Conservation (phyloP, 176 grass and related monocot genomes). For the Eragrostis curvula region DNA sequence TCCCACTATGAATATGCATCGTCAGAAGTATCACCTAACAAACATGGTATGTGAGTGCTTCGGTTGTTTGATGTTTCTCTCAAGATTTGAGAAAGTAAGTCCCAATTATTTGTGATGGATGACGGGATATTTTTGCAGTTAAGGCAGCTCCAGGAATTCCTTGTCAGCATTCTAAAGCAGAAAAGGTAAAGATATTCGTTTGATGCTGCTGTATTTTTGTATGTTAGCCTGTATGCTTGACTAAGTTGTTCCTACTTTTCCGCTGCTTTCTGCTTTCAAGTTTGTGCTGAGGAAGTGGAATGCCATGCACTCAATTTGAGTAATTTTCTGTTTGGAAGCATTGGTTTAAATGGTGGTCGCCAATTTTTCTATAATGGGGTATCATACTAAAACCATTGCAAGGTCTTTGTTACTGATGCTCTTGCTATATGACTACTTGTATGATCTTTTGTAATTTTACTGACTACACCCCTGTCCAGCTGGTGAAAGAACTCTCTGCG, state of each 20-base stretch:
- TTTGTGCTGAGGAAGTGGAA: not conserved
- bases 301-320: not conserved
- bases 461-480: not conserved
- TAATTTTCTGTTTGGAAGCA: not conserved
- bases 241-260: not conserved
- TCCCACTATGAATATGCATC: not conserved
- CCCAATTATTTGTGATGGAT: not conserved
- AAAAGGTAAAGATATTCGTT: constrained; percentile 18
- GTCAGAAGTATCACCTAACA: not conserved
- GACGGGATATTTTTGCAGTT: not conserved
- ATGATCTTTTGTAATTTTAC: not conserved
- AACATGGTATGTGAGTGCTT: not conserved
- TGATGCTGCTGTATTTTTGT: not conserved
- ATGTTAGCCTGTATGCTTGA: not conserved
- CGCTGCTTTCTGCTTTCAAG: not conserved
- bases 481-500: too few species aligned
- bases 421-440: not conserved
- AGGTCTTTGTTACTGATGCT: not conserved
- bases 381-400: not conserved
- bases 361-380: not conserved
- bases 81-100: not conserved
- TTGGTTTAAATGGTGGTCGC: not conserved
- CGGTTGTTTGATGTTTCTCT: not conserved
- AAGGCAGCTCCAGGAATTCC: not conserved
- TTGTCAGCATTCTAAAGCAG: not conserved